Percentiles rank a stretch among this genome's conserved stretches.
These are phyloP conservation scores for Cutaneotrichosporon sp. DNA, from an alignment of 1,284 basidiomycete genomes.

Conservation along the genomic window DNA sequence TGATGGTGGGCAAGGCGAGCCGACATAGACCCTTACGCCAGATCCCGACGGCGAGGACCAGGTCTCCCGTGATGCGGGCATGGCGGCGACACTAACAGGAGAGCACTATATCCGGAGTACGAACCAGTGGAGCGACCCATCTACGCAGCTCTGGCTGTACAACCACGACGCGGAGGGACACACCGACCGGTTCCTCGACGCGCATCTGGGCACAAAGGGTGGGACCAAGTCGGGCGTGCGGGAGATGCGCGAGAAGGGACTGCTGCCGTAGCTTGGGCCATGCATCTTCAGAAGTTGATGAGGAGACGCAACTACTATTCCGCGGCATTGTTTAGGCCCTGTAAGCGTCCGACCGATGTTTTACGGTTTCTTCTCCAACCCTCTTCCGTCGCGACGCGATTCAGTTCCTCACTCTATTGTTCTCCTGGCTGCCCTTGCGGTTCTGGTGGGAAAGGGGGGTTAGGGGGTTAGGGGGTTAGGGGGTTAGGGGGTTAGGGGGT, in stretches of 20 bases:
- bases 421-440: too few species aligned
- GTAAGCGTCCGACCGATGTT: too few species aligned
- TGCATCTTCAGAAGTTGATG: too few species aligned
- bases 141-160: conserved; percentile 25
- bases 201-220: background rate
- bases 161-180: conserved; percentile 17
- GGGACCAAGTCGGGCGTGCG: background rate
- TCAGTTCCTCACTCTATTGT: too few species aligned
- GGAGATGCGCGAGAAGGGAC: conserved; percentile 11
- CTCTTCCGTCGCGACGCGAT: too few species aligned
- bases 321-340: too few species aligned
- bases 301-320: too few species aligned
- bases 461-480: too few species aligned
- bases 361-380: too few species aligned
- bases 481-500: too few species aligned
- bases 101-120: conserved; percentile 23
- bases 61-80: conserved; percentile 15
- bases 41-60: conserved; percentile 21
- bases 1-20: too few species aligned
- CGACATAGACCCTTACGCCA: background rate
- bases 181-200: conserved; percentile 14
- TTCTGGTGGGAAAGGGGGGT: too few species aligned
- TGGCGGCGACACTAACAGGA: conserved; percentile 15
- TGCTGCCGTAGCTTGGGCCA: background rate
- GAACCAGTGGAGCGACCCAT: conserved; percentile 24